Conservation (phyloP, 202 grass and related monocot genomes). For the Setaria viridis region DNA sequence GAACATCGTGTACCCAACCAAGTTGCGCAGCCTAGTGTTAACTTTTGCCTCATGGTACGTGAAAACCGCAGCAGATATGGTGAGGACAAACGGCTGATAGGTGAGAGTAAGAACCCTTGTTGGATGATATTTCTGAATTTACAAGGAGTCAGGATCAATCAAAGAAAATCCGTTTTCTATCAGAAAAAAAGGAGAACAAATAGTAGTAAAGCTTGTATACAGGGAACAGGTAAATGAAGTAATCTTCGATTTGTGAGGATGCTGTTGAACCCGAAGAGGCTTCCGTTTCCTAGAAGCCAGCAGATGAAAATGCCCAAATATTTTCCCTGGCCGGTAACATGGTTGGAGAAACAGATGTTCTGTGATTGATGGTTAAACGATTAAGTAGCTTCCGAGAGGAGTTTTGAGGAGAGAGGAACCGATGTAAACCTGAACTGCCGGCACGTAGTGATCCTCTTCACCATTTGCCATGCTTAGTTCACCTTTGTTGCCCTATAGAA, state of each 20-base stretch:
- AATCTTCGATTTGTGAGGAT: slow-evolving; percentile 79
- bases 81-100: slow-evolving; percentile 80
- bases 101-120: slow-evolving; percentile 70
- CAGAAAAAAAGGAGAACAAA: slow-evolving; percentile 19
- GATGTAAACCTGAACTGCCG: slow-evolving; percentile 38
- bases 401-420: no score
- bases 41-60: slow-evolving; percentile 73
- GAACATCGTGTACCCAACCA: slow-evolving; percentile 69
- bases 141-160: background rate
- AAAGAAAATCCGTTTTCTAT: background rate
- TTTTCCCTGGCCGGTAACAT: slow-evolving; percentile 53
- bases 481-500: background rate
- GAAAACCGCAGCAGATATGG: slow-evolving; percentile 42
- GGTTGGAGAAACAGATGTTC: background rate
- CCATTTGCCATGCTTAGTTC: slow-evolving; percentile 28
- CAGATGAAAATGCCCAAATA: slow-evolving; percentile 60
- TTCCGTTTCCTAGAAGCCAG: slow-evolving; percentile 85
- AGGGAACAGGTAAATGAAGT: slow-evolving; percentile 64
- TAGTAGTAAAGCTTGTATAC: slow-evolving; percentile 25
- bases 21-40: slow-evolving; percentile 69
- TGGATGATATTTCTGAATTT: slow-evolving; percentile 65
- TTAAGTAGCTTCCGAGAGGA: background rate
- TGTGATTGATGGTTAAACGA: background rate
- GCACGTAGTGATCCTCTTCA: background rate
- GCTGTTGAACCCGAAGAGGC: slow-evolving; percentile 20